A percentile compares a stretch with the other conserved stretches of the same genome.
phyloP scores from a whole-genome alignment of 2,329 filamentous ascomycete genomes.

The Raffaelea albimanens region DNA sequence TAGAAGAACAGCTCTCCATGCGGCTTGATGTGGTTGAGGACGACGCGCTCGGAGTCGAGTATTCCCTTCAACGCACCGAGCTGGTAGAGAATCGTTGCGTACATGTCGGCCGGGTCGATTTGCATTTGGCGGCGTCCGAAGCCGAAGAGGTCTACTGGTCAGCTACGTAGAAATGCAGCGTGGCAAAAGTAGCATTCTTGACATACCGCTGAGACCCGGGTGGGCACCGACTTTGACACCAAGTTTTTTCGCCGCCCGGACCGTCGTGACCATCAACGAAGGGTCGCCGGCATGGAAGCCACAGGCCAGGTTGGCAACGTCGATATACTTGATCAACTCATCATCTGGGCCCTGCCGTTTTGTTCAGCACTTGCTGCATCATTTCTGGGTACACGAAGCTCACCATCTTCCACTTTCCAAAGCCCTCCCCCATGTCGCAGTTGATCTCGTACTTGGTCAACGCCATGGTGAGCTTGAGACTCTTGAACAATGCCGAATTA shows the following conservation, averaged over 20 bases:
- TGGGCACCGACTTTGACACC: conserved; percentile 51
- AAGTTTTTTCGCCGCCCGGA: conserved; percentile 47
- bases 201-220: conserved; percentile 35
- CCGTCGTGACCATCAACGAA: conserved; percentile 53
- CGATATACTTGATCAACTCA: conserved; percentile 48
- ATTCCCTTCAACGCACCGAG: conserved; percentile 53
- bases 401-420: conserved; percentile 26
- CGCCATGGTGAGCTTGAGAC: not conserved
- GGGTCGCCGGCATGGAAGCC: conserved; percentile 52
- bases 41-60: conserved; percentile 43
- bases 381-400: conserved; percentile 16
- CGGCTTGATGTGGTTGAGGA: conserved; percentile 53
- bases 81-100: conserved; percentile 51
- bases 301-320: conserved; percentile 51
- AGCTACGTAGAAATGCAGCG: too few species aligned
- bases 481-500: too few species aligned
- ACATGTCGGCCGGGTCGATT: conserved; percentile 45
- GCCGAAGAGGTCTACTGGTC: conserved; percentile 43
- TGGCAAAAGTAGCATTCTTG: too few species aligned
- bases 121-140: conserved; percentile 56
- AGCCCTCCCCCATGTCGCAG: conserved; percentile 35
- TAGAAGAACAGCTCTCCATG: conserved; percentile 27
- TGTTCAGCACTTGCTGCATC: not conserved
- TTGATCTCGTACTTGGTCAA: conserved; percentile 22
- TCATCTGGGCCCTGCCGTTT: conserved; percentile 38